Evolutionary conservation across 2,329 filamentous ascomycete species (phyloP).

Genomic region (Colletotrichum paranaense): DNA sequence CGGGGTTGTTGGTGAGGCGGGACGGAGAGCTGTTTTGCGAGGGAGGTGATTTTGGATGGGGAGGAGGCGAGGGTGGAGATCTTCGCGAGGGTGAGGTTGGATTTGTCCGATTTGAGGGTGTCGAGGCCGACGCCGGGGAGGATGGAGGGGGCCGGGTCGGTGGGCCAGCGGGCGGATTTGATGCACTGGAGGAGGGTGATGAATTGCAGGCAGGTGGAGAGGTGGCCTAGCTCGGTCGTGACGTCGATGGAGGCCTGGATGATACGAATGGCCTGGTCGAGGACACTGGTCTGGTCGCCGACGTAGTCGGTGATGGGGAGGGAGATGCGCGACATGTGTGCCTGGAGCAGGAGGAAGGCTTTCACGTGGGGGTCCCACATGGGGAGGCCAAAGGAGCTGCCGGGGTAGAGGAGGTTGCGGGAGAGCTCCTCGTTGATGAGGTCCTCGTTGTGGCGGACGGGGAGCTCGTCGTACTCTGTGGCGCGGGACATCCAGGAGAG

Average conservation of each 20-base stretch:
- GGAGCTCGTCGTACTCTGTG: slow-evolving; percentile 96
- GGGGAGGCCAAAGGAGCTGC: slow-evolving; percentile 75
- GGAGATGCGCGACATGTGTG: slow-evolving; percentile 92
- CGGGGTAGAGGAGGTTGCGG: slow-evolving; percentile 77
- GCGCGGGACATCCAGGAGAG: slow-evolving; percentile 94
- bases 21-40: slow-evolving; percentile 65
- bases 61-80: slow-evolving; percentile 51
- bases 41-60: slow-evolving; percentile 49
- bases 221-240: slow-evolving; percentile 86
- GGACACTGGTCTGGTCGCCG: slow-evolving; percentile 87
- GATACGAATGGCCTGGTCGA: slow-evolving; percentile 97
- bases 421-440: slow-evolving; percentile 94
- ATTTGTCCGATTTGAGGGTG: slow-evolving; percentile 51
- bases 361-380: slow-evolving; percentile 99
- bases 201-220: slow-evolving; percentile 83
- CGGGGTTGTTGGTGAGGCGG: slow-evolving; percentile 54
- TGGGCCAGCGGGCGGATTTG: slow-evolving; percentile 92
- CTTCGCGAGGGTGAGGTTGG: slow-evolving; percentile 52
- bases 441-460: slow-evolving; percentile 98
- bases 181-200: slow-evolving; percentile 89
- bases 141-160: slow-evolving; percentile 81
- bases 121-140: slow-evolving; percentile 75
- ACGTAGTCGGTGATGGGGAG: slow-evolving; percentile 98
- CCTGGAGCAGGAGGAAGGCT: slow-evolving; percentile 91
- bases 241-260: slow-evolving; percentile 96